Base-by-base conservation (phyloP, 495 filamentous ascomycete genomes). In the Trichoderma reesei region DNA sequence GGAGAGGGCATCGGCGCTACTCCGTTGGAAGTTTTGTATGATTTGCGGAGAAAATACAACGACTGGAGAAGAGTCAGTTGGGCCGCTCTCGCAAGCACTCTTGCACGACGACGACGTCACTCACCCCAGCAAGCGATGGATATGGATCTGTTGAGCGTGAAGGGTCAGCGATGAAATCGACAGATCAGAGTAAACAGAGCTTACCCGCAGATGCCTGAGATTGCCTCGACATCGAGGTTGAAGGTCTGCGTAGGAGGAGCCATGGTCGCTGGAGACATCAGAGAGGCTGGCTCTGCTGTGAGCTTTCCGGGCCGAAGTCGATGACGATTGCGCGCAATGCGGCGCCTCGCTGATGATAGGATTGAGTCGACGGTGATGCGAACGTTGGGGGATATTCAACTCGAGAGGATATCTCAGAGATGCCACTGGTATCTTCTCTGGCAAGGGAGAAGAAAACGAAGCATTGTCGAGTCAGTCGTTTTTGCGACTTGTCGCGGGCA, bases 31-130 rank as follows among this genome's bases (percentile, higher is more conserved):
- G 70, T 97, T 97, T 71, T 96, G 91, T 68, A 96, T 83, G 67
- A 98, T 98, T 66, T 98, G 94, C 9, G 94, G 94, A 0, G 92
- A 92, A 79, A 96, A 98, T 42, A 98, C 94, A 36, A 97, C 91
- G 20, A 98, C 88, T 63, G 61, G 38, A 61, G 0, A 13, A 33
- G n/a, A 34, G 41, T 63, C 33, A 63, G 61, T 5, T 16, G 33
- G 6, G 16, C 37, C n/a, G 16, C 34, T n/a, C 5, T 20, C 10
- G 13, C 13, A 61, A 26, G n/a, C 14, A 26, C 36, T 18, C 34
- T 31, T 38, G 59, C 10, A 41, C 41, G 9, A 41, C 31, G 51
- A 33, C 51, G 51, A 56, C 26, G 51, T 34, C 31, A 63, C 61
- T 44, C 8, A 63, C 61, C 61, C 94, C 94, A 98, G 71, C 92